A percentile compares a stretch with the other conserved stretches of the same genome.
Evolutionary conservation across 2,329 filamentous ascomycete species (phyloP).

Genomic region (Metarhizium guizhouense): DNA sequence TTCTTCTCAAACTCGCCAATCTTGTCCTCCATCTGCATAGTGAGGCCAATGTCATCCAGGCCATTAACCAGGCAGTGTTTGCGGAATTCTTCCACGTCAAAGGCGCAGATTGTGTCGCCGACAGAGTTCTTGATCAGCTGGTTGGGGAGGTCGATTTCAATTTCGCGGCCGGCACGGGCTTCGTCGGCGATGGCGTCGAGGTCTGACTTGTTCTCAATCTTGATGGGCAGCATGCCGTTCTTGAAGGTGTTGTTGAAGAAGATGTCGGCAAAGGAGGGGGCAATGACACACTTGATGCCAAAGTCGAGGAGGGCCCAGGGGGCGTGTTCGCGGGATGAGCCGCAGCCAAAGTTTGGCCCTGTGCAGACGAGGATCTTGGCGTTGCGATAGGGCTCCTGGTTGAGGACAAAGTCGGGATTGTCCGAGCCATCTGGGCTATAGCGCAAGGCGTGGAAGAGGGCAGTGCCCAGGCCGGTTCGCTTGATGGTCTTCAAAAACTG

Average conservation of each 20-base stretch:
- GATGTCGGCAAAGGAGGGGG: slow-evolving; percentile 66
- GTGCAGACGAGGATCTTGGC: slow-evolving; percentile 88
- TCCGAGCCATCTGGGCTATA: slow-evolving; percentile 66
- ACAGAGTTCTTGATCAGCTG: slow-evolving; percentile 70
- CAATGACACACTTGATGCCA: slow-evolving; percentile 89
- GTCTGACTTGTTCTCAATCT: slow-evolving; percentile 56
- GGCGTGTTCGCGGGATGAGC: slow-evolving; percentile 85
- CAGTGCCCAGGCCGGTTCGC: slow-evolving; percentile 81
- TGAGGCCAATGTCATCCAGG: slow-evolving; percentile 90
- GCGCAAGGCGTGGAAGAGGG: slow-evolving; percentile 79
- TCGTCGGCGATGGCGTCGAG: slow-evolving; percentile 67
- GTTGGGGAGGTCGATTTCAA: slow-evolving; percentile 82
- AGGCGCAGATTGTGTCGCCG: slow-evolving; percentile 66
- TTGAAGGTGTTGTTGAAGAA: slow-evolving; percentile 99
- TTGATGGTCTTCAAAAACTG: slow-evolving; percentile 99
- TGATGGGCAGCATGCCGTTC: slow-evolving; percentile 93
- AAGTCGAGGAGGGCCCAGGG: slow-evolving; percentile 97
- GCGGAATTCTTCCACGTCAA: slow-evolving; percentile 87
- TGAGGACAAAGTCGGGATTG: slow-evolving; percentile 78
- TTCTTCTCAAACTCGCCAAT: slow-evolving; percentile 75
- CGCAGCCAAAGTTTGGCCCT: slow-evolving; percentile 92
- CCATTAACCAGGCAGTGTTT: slow-evolving; percentile 93
- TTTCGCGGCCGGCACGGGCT: slow-evolving; percentile 68
- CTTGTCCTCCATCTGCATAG: slow-evolving; percentile 85
- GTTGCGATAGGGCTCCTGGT: slow-evolving; percentile 75